Evolutionary conservation across 257 asterid species (phyloP).

Genomic region (Marsdenia floribunda): DNA sequence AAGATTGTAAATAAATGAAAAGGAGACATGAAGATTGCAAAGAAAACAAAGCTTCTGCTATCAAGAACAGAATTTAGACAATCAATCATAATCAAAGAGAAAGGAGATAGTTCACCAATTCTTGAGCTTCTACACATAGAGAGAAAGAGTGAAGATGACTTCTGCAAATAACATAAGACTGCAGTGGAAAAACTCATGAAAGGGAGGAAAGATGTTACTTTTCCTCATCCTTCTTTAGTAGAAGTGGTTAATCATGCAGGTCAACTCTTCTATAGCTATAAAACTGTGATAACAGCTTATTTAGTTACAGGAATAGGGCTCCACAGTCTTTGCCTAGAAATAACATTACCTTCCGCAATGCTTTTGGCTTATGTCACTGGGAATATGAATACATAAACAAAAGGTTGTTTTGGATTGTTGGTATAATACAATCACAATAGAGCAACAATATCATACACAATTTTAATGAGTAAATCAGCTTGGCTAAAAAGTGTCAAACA

Average conservation of each 20-base stretch:
- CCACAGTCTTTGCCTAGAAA: not conserved
- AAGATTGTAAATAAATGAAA: not conserved
- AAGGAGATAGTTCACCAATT: no score
- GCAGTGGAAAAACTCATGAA: no score
- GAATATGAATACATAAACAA: not conserved
- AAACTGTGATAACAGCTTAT: not conserved
- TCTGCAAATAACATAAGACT: not conserved
- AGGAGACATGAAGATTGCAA: not conserved
- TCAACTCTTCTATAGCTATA: not conserved
- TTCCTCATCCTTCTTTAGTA: not conserved
- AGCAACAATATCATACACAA: not conserved
- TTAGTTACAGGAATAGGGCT: not conserved
- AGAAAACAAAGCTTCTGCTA: not conserved
- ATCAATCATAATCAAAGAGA: no score
- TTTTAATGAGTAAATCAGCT: not conserved
- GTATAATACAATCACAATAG: not conserved
- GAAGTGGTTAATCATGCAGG: not conserved
- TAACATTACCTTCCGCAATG: not conserved
- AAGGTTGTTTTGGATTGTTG: not conserved
- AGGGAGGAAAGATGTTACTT: no score
- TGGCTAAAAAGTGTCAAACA: no score
- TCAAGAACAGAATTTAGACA: no score
- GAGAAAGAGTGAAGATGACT: not conserved
- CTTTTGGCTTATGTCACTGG: not conserved
- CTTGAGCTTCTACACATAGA: no score